phyloP scores from a whole-genome alignment of 495 filamentous ascomycete genomes.

The Penicillium canescens region DNA sequence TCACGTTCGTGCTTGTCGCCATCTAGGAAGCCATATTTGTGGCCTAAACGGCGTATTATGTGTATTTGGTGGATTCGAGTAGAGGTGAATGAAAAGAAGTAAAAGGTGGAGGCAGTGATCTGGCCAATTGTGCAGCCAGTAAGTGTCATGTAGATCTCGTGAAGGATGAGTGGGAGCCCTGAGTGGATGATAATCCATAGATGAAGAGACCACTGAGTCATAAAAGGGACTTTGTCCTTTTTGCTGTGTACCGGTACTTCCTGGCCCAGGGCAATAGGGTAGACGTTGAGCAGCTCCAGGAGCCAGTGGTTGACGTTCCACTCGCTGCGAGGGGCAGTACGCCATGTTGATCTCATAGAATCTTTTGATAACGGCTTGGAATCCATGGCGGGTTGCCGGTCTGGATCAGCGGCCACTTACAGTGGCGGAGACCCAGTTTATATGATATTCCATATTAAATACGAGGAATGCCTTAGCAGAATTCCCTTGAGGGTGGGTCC shows the following conservation, averaged over 20 bases:
- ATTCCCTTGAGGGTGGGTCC: too few species aligned
- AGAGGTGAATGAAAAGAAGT: constrained; percentile 37
- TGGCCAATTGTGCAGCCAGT: constrained; percentile 30
- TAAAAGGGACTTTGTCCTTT: constrained; percentile 36
- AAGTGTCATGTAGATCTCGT: constrained; percentile 32
- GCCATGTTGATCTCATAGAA: constrained; percentile 48
- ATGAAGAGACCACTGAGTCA: constrained; percentile 40
- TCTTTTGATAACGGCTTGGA: constrained; percentile 35
- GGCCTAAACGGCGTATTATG: constrained; percentile 28
- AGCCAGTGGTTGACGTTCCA: constrained; percentile 38
- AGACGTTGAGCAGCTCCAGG: constrained; percentile 36
- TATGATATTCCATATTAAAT: constrained; percentile 13
- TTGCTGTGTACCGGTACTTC: constrained; percentile 39
- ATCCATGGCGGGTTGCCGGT: constrained; percentile 17
- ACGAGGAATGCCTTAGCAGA: too few species aligned
- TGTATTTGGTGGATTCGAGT: constrained; percentile 37
- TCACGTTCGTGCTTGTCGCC: constrained; percentile 34
- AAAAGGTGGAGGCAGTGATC: constrained; percentile 35
- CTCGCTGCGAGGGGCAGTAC: constrained; percentile 24
- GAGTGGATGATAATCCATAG: constrained; percentile 41
- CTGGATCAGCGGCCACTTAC: background rate
- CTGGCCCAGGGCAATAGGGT: constrained; percentile 33
- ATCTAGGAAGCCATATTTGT: constrained; percentile 31
- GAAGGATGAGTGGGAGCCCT: constrained; percentile 33
- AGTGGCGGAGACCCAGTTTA: constrained; percentile 8